Evolutionary conservation across 2,329 filamentous ascomycete genomes (phyloP), one percentile per base, ranked within the genome.

Genomic region (Bipolaris zeicola): DNA sequence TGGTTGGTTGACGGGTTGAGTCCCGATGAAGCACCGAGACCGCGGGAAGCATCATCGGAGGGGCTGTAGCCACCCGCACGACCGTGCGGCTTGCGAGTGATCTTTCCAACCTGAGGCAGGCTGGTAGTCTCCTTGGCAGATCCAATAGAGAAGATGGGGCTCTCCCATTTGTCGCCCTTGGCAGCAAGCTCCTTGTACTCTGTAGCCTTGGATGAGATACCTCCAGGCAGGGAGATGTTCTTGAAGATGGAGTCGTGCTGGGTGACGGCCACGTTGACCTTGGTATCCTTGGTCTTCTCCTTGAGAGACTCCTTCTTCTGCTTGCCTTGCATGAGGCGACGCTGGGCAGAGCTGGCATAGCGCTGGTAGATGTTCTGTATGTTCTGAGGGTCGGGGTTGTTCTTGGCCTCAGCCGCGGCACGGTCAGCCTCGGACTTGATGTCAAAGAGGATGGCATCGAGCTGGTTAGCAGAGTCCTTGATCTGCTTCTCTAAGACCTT

Each of bases 131-230:
- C 87, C 52, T 85, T 81, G 10, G 93, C 92, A 41, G 80, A 84
- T 45, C 95, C 94, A 67, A 98, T 89, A 58, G 87, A 89, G 81
- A 99, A 99, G 70, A 99, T 87, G 8, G 94, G 92, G 59, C 90
- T 96, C 82, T 96, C 89, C 95, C 95, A 99, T 76, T 87, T 89
- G 53, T 96, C 90, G 50, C 95, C 95, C 85, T 95, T 92, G 65
- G 82, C 82, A 7, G 94, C 91, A 55, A 96, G 83, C 20, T 97
- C 87, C 80, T 87, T 91, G 84, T 96, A 98, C 77, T 96, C 92
- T 22, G 91, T 96, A 8, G 94, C 93, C 85, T 96, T 97, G 80
- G 87, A 88, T 66, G 90, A 95, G 75, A 97, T 94, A 52, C 92
- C 93, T 31, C 90, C 90, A 24, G 93, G 92, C 5, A 99, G 83